A percentile compares a stretch with the other conserved stretches of the same genome.
Conservation (phyloP, 164 flowering plant species). For the Tinospora cordifolia region DNA sequence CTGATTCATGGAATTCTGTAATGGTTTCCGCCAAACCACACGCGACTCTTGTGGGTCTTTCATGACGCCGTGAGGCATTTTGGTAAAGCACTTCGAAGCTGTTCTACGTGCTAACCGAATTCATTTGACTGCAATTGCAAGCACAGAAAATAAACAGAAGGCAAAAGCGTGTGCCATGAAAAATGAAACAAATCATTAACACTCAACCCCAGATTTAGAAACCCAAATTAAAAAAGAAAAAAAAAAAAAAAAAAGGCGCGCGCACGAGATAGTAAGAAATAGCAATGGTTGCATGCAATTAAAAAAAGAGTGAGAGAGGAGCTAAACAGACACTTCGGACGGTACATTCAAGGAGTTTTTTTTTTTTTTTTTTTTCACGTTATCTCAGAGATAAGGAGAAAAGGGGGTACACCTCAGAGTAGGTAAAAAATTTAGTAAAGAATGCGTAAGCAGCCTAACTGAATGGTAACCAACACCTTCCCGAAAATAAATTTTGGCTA, state of each 20-base stretch:
- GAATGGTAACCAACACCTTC: background rate
- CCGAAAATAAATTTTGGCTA: too few relatives aligned
- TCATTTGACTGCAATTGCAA: background rate
- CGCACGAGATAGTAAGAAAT: background rate
- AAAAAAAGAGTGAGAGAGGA: too few relatives aligned
- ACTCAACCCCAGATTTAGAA: background rate
- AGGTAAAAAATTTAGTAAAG: background rate
- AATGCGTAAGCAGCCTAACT: slow-evolving; percentile 1
- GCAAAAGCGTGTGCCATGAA: background rate
- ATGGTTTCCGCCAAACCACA: slow-evolving; percentile 29
- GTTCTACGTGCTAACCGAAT: slow-evolving; percentile 3
- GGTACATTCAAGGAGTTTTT: slow-evolving; percentile 11
- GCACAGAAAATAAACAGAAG: background rate
- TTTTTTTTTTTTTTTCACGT: too few relatives aligned
- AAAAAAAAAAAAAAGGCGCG: slow-evolving; percentile 1
- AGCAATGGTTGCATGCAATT: slow-evolving; percentile 12
- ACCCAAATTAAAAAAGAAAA: slow-evolving; percentile 1
- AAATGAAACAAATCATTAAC: slow-evolving; percentile 4
- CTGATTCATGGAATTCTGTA: slow-evolving; percentile 27
- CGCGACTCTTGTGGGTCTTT: slow-evolving; percentile 30
- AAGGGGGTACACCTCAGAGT: slow-evolving; percentile 10
- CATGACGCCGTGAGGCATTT: slow-evolving; percentile 35
- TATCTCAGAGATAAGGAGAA: slow-evolving; percentile 20
- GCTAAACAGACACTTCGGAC: slow-evolving; percentile 5
- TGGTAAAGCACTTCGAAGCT: slow-evolving; percentile 7